Percentiles rank a stretch among this genome's conserved stretches.
phyloP scores from a whole-genome alignment of 345 rosid species.

The Euclidium syriacum region DNA sequence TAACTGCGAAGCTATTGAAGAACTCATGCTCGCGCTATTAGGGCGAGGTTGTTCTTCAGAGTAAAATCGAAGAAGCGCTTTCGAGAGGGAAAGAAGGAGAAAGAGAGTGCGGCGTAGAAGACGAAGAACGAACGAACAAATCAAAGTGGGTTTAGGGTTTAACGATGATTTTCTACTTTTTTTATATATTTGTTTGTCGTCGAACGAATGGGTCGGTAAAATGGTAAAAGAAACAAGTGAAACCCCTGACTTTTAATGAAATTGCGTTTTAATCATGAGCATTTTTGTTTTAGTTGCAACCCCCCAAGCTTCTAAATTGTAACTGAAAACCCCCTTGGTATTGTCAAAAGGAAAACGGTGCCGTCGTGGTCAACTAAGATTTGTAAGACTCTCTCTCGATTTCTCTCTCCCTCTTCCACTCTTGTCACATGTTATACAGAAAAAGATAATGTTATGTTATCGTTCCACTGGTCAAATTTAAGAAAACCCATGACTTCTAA shows the following conservation, averaged over 20 bases:
- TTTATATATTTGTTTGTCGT: too few species aligned
- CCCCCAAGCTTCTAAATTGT: neutral
- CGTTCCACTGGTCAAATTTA: neutral
- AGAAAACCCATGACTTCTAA: neutral
- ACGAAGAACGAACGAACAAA: neutral
- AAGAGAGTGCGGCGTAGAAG: constrained; percentile 18
- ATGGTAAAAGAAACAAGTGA: neutral
- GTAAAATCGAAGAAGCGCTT: neutral
- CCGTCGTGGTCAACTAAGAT: neutral
- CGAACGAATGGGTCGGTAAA: neutral
- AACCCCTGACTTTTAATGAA: neutral
- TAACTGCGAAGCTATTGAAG: constrained; percentile 60
- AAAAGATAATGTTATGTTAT: neutral
- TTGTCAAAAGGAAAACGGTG: neutral
- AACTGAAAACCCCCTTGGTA: neutral
- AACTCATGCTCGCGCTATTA: constrained; percentile 37
- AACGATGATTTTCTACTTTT: neutral
- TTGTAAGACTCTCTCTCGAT: neutral
- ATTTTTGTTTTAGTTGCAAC: neutral
- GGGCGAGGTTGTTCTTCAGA: neutral
- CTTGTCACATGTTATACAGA: neutral
- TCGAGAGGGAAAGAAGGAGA: neutral
- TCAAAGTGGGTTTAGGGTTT: constrained; percentile 23
- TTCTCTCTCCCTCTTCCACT: too few species aligned
- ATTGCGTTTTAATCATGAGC: neutral